A percentile compares a stretch with the other conserved stretches of the same genome.
phyloP scores from a whole-genome alignment of 2,329 filamentous ascomycete genomes.

The Alternaria gansuensis region DNA sequence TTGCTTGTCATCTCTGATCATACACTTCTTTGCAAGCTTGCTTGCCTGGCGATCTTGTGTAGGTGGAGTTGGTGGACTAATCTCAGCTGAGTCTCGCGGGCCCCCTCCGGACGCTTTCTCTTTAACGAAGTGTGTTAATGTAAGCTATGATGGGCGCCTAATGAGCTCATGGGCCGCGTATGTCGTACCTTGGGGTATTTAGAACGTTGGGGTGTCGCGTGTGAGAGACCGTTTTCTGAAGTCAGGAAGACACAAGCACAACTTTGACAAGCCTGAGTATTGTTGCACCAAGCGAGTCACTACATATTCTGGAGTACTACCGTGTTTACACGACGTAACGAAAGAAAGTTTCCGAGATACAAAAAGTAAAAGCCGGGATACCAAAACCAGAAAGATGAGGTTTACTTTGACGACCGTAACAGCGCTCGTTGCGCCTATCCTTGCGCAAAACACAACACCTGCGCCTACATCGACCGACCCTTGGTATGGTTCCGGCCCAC shows the following conservation, averaged over 20 bases:
- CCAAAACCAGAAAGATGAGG: constrained; percentile 9
- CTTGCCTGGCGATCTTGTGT: not conserved
- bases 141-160: constrained; percentile 11
- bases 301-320: not conserved
- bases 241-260: not conserved
- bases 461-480: constrained; percentile 20
- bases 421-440: constrained; percentile 12
- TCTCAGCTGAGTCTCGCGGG: constrained; percentile 20
- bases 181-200: constrained; percentile 21
- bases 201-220: constrained; percentile 10
- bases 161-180: constrained; percentile 22
- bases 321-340: not conserved
- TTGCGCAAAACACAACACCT: constrained; percentile 23
- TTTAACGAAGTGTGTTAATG: constrained; percentile 1
- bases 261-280: not conserved
- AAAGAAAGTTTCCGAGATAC: not conserved
- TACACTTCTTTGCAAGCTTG: not conserved
- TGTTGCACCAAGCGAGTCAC: not conserved
- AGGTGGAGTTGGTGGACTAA: constrained; percentile 2
- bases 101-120: constrained; percentile 26
- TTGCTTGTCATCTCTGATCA: constrained; percentile 9
- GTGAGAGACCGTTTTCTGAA: constrained; percentile 59
- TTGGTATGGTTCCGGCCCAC: constrained; percentile 19
- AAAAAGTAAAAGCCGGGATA: not conserved
- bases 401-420: constrained; percentile 14